Conservation (phyloP, 140 eudicot genomes). For the Artemisia princeps region DNA sequence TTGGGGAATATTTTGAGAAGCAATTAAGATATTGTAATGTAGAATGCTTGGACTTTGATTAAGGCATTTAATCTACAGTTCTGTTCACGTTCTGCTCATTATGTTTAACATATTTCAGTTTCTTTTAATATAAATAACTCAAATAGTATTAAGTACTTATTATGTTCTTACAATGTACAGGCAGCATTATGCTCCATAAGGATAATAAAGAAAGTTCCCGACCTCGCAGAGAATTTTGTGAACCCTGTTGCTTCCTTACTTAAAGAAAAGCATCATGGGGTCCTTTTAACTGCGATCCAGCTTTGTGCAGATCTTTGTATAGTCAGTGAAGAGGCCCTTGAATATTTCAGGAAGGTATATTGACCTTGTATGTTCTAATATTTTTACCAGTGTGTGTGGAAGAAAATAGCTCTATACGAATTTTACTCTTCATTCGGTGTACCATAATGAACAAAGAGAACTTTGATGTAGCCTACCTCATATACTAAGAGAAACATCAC, state of each 20-base stretch:
- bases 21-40: not conserved
- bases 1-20: not conserved
- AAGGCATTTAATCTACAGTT: not conserved
- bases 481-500: too few species aligned
- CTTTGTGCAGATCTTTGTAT: slow-evolving; percentile 85
- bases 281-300: slow-evolving; percentile 75
- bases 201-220: slow-evolving; percentile 92
- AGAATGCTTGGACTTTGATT: slow-evolving; percentile 16
- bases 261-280: slow-evolving; percentile 92
- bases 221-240: slow-evolving; percentile 78
- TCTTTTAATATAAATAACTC: not conserved
- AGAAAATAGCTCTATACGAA: slow-evolving; percentile 8
- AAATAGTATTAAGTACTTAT: not conserved
- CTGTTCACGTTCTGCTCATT: not conserved
- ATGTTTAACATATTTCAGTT: not conserved
- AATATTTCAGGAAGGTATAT: slow-evolving; percentile 76
- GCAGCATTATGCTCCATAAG: slow-evolving; percentile 92
- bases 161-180: slow-evolving; percentile 37
- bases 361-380: slow-evolving; percentile 4
- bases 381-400: slow-evolving; percentile 9
- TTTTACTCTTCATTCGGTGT: not conserved
- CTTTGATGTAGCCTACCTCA: too few species aligned
- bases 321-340: slow-evolving; percentile 83
- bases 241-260: slow-evolving; percentile 68
- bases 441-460: not conserved